Base-by-base conservation (phyloP, 345 rosid genomes). In the Citrus maxima region DNA sequence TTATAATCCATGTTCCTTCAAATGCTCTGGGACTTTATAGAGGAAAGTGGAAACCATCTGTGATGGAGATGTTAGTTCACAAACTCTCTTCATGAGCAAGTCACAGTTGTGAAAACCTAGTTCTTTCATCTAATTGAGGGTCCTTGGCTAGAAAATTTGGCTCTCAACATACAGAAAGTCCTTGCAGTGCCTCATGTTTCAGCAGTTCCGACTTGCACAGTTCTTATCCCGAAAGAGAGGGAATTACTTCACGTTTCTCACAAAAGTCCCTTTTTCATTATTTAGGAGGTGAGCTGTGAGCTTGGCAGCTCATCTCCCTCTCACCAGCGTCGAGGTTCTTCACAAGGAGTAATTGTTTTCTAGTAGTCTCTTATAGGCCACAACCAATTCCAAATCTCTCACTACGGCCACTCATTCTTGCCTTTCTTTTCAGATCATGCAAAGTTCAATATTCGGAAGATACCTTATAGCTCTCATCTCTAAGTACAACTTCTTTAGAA, bases 391-490 rank as follows among this genome's bases (percentile, higher is more conserved):
- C 28, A 67, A n/a, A 76, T 65, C 51, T 55, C 30, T 73, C 51
- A 69, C 4, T 49, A 25, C 30, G 34, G 42, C 60, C 54, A 32
- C 58, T 30, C 59, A 60, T 62, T 37, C 21, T 38, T 38, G 71
- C 54, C 32, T 67, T 49, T 25, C 49, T 25, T 78, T 71, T 14
- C 54, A 37, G 22, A 32, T 49, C 82, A 58, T 49, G 74, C 42
- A 34, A 10, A 55, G 67, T 73, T 63, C 51, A 25, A 27, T 65
- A 30, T 72, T 40, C 16, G 67, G 75, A 60, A 63, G 27, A 54
- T 66, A n/a, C 70, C 71, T 63, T 22, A 30, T 75, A 38, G 78
- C 27, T 77, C 80, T 88, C 87, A 89, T 93, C 79, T 87, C 91
- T 78, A 22, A 60, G 67, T 81, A 74, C 83, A 93, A 80, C 51